Conservation (phyloP, 495 filamentous ascomycete species). For the Lepidopterella palustris region DNA sequence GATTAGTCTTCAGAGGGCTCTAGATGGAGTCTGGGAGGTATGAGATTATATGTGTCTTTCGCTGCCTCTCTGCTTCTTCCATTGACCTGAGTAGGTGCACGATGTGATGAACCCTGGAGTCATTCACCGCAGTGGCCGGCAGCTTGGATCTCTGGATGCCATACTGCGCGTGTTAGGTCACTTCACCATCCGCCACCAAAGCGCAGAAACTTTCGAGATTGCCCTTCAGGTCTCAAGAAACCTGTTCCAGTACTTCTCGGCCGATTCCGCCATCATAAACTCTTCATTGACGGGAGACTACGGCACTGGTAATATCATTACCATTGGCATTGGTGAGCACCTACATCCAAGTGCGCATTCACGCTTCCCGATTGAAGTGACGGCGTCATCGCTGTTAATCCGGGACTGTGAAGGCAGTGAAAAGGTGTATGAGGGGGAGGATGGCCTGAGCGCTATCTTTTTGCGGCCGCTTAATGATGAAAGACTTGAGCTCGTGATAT, state of each 20-base stretch:
- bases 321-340: constrained; percentile 24
- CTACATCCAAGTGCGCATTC: constrained; percentile 9
- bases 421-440: constrained; percentile 12
- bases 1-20: background rate
- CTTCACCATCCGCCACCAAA: constrained; percentile 42
- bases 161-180: constrained; percentile 43
- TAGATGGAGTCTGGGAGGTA: background rate
- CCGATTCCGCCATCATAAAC: constrained; percentile 44
- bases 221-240: constrained; percentile 55
- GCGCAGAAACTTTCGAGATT: constrained; percentile 27
- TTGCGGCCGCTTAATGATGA: constrained; percentile 42
- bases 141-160: constrained; percentile 47
- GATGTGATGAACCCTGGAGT: background rate
- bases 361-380: constrained; percentile 17
- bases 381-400: constrained; percentile 8
- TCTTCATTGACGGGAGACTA: background rate
- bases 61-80: background rate
- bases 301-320: constrained; percentile 31
- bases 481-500: constrained; percentile 50
- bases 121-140: constrained; percentile 38
- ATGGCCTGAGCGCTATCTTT: constrained; percentile 44
- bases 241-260: constrained; percentile 53
- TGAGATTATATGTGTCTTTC: background rate
- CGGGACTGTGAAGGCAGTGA: constrained; percentile 14
- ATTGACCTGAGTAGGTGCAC: background rate